phyloP scores from a whole-genome alignment of 2,329 filamentous ascomycete genomes.

The Fusarium haematococcum region DNA sequence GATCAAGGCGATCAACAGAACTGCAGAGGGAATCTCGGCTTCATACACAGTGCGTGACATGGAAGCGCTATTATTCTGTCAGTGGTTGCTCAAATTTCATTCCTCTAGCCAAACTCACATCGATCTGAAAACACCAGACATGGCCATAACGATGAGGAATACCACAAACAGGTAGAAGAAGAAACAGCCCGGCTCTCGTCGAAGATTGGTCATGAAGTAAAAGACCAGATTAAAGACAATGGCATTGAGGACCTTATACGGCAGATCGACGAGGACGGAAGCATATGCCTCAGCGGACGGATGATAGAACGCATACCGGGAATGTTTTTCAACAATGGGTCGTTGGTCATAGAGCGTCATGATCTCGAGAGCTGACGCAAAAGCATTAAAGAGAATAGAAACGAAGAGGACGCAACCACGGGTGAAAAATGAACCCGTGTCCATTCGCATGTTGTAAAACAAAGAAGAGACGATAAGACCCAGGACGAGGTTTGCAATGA shows the following conservation, averaged over 20 bases:
- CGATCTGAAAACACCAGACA: conserved; percentile 71
- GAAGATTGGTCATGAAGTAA: conserved; percentile 60
- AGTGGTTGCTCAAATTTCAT: not conserved
- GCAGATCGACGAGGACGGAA: conserved; percentile 54
- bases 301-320: conserved; percentile 48
- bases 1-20: conserved; percentile 47
- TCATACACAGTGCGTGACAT: conserved; percentile 24
- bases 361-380: conserved; percentile 35
- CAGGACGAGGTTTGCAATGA: conserved; percentile 25
- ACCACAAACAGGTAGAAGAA: conserved; percentile 59
- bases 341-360: conserved; percentile 43
- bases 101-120: conserved; percentile 17
- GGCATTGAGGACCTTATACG: conserved; percentile 52
- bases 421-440: conserved; percentile 13
- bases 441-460: conserved; percentile 19
- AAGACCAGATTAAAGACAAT: conserved; percentile 57
- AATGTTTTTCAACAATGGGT: conserved; percentile 49
- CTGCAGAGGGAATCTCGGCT: conserved; percentile 53
- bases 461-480: conserved; percentile 28
- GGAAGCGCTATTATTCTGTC: not conserved
- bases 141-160: conserved; percentile 66
- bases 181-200: conserved; percentile 56
- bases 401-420: conserved; percentile 30
- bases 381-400: conserved; percentile 31
- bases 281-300: conserved; percentile 45